Conservation (phyloP, 169 alveolate species). For the Plasmodium fragile region DNA sequence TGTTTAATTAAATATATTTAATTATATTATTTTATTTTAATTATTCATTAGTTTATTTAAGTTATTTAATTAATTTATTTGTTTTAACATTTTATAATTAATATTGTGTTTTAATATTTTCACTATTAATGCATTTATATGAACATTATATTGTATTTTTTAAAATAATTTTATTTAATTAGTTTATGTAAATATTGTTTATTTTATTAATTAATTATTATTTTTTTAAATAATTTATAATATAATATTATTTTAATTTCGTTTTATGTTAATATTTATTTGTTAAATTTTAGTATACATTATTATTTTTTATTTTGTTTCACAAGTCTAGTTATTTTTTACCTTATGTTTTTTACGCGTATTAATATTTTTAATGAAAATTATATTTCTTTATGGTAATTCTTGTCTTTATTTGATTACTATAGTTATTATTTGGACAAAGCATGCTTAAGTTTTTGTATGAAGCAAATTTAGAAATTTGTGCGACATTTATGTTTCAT, state of each 20-base stretch:
- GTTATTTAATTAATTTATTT: not conserved
- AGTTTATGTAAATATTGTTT: not conserved
- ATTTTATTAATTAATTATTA: not conserved
- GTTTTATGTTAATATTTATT: not conserved
- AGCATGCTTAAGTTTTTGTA: not conserved
- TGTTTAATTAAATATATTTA: not conserved
- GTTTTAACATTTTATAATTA: not conserved
- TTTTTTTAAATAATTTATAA: not conserved
- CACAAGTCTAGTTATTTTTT: not conserved
- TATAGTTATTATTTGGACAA: not conserved
- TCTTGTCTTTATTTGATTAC: not conserved
- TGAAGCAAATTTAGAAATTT: not conserved
- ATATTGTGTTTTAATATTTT: not conserved
- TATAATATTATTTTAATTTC: not conserved
- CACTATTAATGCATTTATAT: not conserved
- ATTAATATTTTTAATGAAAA: not conserved
- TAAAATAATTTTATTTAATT: not conserved
- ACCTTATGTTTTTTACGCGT: not conserved
- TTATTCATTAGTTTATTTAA: not conserved
- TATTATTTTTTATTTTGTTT: not conserved
- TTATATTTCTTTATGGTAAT: not conserved
- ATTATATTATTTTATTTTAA: not conserved
- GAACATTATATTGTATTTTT: not conserved
- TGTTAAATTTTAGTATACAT: not conserved
- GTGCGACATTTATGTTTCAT: not conserved